Conservation (phyloP, 1,284 basidiomycete species). For the Psilocybe mexicana region DNA sequence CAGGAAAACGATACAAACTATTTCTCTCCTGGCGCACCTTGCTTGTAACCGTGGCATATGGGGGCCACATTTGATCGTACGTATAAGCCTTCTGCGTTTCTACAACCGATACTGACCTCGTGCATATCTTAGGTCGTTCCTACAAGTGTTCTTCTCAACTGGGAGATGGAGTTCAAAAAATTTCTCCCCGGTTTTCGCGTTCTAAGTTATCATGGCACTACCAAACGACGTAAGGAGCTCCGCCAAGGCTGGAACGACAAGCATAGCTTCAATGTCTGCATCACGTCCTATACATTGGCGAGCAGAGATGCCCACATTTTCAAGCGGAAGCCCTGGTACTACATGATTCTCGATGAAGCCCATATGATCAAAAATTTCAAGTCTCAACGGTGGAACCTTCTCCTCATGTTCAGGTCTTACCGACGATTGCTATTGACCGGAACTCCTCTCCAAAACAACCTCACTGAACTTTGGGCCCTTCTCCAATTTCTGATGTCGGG, state of each 20-base stretch:
- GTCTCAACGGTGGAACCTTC: slow-evolving; percentile 92
- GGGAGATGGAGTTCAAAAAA: slow-evolving; percentile 99
- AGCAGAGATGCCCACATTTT: slow-evolving; percentile 93
- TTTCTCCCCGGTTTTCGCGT: slow-evolving; percentile 94
- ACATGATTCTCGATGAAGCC: slow-evolving; percentile 95
- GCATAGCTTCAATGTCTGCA: slow-evolving; percentile 92
- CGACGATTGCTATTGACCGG: slow-evolving; percentile 88
- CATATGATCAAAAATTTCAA: slow-evolving; percentile 99
- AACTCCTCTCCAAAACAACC: slow-evolving; percentile 94
- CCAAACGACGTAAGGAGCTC: slow-evolving; percentile 91
- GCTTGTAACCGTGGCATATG: slow-evolving; percentile 95
- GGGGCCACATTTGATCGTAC: slow-evolving; percentile 91
- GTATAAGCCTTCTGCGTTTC: slow-evolving; percentile 19
- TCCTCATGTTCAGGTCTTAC: slow-evolving; percentile 93
- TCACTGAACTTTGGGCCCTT: slow-evolving; percentile 94
- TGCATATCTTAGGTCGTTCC: slow-evolving; percentile 69
- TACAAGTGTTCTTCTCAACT: slow-evolving; percentile 93
- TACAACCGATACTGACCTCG: not conserved
- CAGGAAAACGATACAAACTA: slow-evolving; percentile 98
- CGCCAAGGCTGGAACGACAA: slow-evolving; percentile 94
- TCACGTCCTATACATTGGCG: slow-evolving; percentile 94
- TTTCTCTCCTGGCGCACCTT: slow-evolving; percentile 88
- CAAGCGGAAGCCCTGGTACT: slow-evolving; percentile 95
- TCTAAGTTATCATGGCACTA: slow-evolving; percentile 89
- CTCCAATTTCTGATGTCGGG: slow-evolving; percentile 97